Evolutionary conservation across 139 green algal genomes (phyloP), one percentile per base, ranked within the genome.

Genomic region (Yamagishiella unicocca): DNA sequence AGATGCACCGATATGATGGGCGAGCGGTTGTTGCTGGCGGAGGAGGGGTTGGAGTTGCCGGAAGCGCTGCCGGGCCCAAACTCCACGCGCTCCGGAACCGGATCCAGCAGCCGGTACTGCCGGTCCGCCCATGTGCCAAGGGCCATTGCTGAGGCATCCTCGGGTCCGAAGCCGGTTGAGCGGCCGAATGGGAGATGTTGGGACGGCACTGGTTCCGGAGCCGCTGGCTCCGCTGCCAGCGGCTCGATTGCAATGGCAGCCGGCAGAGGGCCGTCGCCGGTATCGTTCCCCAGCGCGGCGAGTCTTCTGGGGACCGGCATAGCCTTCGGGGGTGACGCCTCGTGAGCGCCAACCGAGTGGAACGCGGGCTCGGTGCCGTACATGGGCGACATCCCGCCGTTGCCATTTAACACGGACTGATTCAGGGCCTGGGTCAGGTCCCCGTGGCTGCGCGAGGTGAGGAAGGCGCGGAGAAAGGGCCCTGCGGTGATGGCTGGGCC

Each of bases 91-190:
- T 90, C 85, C 53, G 46, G 62, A 25, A 82, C 64, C 21, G 77
- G 29, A 33, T 78, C 87, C 43, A 90, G 81, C 37, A 91, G 46
- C 14, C 62, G 45, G 87, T 88, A 91, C 80, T 91, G 87, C 22
- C 87, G 81, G 31, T 80, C 40, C 2, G 87, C 88, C 90, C 90
- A 93, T 25, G 90, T 92, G 35, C 88, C 88, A 40, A 93, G 85
- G 17, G 35, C 66, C 25, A 8, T 74, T 45, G 66, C 33, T 29
- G 31, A 35, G n/a, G n/a, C n/a, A 29, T 74, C 66, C 2, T 74
- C 37, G 31, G 66, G n/a, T n/a, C n/a, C n/a, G n/a, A n/a, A n/a
- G n/a, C n/a, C 31, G 14, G 66, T 14, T 45, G 25, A 14, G 3
- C 31, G 66, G 66, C 33, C 33, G n/a, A n/a, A n/a, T n/a, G 14